phyloP scores from a whole-genome alignment of 2,329 filamentous ascomycete species.

The Dothidotthia symphoricarpi region DNA sequence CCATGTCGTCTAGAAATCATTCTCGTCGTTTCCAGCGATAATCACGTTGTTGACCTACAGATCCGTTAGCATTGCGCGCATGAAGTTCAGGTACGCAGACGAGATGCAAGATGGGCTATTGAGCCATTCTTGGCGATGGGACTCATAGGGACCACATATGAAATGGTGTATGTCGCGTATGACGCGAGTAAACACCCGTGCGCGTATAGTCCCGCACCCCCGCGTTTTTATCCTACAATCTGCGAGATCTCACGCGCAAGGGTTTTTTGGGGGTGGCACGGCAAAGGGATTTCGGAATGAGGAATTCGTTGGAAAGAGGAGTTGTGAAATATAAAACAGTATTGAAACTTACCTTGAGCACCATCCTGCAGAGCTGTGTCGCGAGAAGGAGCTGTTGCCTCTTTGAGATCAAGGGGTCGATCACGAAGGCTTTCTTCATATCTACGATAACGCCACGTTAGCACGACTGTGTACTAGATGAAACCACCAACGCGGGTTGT shows the following conservation, averaged over 20 bases:
- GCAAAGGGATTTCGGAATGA: slow-evolving; percentile 9
- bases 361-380: slow-evolving; percentile 95
- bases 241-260: slow-evolving; percentile 3
- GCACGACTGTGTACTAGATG: slow-evolving; percentile 15
- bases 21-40: slow-evolving; percentile 79
- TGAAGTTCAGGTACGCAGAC: slow-evolving; percentile 3
- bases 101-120: slow-evolving; percentile 1
- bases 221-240: slow-evolving; percentile 1
- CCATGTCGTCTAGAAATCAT: slow-evolving; percentile 66
- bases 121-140: slow-evolving; percentile 1
- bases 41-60: slow-evolving; percentile 82
- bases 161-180: slow-evolving; percentile 19
- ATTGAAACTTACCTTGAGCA: slow-evolving; percentile 53
- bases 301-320: slow-evolving; percentile 9
- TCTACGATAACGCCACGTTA: slow-evolving; percentile 51
- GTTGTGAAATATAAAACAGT: slow-evolving; percentile 17
- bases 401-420: slow-evolving; percentile 97
- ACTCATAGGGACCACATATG: slow-evolving; percentile 10
- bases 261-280: slow-evolving; percentile 7
- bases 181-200: slow-evolving; percentile 16
- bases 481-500: slow-evolving; percentile 9
- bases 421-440: slow-evolving; percentile 97
- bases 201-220: background rate
- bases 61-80: slow-evolving; percentile 11
- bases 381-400: slow-evolving; percentile 94